These are phyloP conservation scores for Gilbertella persicaria DNA, from an alignment of 371 early-diverging fungal genomes.

Conservation along the genomic window DNA sequence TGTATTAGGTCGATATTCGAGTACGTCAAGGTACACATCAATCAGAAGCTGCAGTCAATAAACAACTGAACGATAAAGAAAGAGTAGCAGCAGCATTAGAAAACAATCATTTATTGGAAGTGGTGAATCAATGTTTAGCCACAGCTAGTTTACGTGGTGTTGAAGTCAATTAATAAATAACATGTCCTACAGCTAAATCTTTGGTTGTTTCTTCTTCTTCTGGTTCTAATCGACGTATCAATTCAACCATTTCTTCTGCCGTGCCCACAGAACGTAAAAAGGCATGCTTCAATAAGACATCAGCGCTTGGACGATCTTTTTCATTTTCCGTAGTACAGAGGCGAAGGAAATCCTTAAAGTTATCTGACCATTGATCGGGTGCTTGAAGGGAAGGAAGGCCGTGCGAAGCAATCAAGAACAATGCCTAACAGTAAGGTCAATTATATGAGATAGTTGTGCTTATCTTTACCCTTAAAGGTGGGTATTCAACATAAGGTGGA, in stretches of 20 bases:
- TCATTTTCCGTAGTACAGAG: conserved; percentile 52
- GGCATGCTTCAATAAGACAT: conserved; percentile 45
- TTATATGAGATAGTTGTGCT: background rate
- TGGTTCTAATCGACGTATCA: conserved; percentile 30
- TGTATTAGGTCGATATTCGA: conserved; percentile 73
- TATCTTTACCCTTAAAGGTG: conserved; percentile 58
- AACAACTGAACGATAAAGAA: conserved; percentile 99
- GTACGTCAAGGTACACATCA: conserved; percentile 96
- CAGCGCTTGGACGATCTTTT: conserved; percentile 46
- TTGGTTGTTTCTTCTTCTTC: conserved; percentile 18
- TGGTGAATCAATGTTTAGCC: conserved; percentile 90
- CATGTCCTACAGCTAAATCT: conserved; percentile 21
- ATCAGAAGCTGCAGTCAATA: conserved; percentile 94
- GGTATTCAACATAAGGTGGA: conserved; percentile 73
- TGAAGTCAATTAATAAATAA: conserved; percentile 8
- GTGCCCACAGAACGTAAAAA: conserved; percentile 36
- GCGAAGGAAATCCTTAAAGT: conserved; percentile 54
- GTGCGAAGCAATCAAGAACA: conserved; percentile 66
- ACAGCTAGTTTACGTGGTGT: conserved; percentile 52
- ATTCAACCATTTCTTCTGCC: conserved; percentile 30
- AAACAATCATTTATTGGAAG: conserved; percentile 90
- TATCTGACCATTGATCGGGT: conserved; percentile 52
- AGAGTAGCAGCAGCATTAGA: conserved; percentile 99
- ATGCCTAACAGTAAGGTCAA: conserved; percentile 41
- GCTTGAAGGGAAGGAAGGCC: conserved; percentile 59